A percentile compares a stretch with the other conserved stretches of the same genome.
phyloP scores from a whole-genome alignment of 2,329 filamentous ascomycete genomes.

The Didymellaceae sp. region DNA sequence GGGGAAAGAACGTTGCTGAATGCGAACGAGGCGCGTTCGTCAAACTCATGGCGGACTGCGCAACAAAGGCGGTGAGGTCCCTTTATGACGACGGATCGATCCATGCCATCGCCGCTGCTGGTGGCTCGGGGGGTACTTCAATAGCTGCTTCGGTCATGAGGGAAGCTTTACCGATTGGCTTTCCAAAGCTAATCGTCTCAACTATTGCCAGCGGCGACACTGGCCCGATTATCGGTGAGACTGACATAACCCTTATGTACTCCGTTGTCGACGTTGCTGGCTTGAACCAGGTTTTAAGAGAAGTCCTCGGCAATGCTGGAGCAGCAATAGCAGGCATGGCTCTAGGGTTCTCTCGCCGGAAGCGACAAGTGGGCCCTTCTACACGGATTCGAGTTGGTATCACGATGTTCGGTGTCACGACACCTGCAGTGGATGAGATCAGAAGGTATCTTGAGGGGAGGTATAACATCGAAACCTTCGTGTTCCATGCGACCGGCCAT shows the following conservation, averaged over 20 bases:
- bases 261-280: constrained; percentile 75
- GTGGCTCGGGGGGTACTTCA: constrained; percentile 69
- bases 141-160: constrained; percentile 68
- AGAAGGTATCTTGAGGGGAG: constrained; percentile 54
- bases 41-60: constrained; percentile 60
- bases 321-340: constrained; percentile 67
- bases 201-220: constrained; percentile 73
- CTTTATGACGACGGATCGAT: constrained; percentile 52
- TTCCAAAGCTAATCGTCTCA: constrained; percentile 74
- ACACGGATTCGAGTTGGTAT: constrained; percentile 59
- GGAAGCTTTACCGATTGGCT: constrained; percentile 65
- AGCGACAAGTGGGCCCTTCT: background rate
- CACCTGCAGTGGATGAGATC: constrained; percentile 66
- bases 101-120: constrained; percentile 65
- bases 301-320: constrained; percentile 68
- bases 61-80: constrained; percentile 51
- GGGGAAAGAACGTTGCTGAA: constrained; percentile 39
- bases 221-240: constrained; percentile 68
- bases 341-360: constrained; percentile 46
- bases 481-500: constrained; percentile 74
- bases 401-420: constrained; percentile 79
- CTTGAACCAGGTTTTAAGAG: constrained; percentile 64
- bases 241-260: constrained; percentile 74
- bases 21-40: constrained; percentile 64
- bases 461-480: constrained; percentile 61